phyloP scores from a whole-genome alignment of 192 early-diverging fungal genomes.

The Backusella australiensis region DNA sequence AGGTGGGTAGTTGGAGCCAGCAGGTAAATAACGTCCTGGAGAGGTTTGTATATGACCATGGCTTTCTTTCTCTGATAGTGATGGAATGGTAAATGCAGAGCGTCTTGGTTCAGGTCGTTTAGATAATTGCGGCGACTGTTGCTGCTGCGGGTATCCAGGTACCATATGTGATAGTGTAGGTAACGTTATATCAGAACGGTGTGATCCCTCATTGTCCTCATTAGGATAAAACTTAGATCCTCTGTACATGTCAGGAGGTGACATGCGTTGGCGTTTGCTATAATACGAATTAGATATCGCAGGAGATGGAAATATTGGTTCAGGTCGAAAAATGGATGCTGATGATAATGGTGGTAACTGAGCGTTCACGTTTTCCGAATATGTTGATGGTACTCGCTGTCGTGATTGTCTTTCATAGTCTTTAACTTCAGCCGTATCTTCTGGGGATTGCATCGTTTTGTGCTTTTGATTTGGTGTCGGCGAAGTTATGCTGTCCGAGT shows the following conservation, averaged over 20 bases:
- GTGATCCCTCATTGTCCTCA: neutral
- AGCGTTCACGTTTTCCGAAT: neutral
- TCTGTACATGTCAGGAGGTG: neutral
- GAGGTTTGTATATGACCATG: neutral
- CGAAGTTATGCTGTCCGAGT: neutral
- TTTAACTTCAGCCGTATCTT: neutral
- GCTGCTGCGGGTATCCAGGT: neutral
- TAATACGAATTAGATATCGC: neutral
- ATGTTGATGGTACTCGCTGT: neutral
- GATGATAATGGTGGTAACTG: neutral
- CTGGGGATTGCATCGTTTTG: neutral
- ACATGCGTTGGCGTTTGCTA: constrained; percentile 8
- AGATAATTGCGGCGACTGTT: neutral
- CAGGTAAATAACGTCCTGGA: neutral
- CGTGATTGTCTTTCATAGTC: constrained; percentile 8
- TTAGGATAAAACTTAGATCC: neutral
- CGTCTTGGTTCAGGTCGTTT: constrained; percentile 1
- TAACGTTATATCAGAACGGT: neutral
- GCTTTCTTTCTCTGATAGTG: neutral
- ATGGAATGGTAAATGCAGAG: constrained; percentile 7
- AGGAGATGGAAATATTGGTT: neutral
- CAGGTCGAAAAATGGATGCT: neutral
- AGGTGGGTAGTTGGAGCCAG: neutral
- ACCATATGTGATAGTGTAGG: neutral
- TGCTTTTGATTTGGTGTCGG: constrained; percentile 1